Percentiles rank a stretch among this genome's conserved stretches.
Evolutionary conservation across 176 grass and related monocot genomes (phyloP).

Genomic region (Hsuehochloa calcarea): DNA sequence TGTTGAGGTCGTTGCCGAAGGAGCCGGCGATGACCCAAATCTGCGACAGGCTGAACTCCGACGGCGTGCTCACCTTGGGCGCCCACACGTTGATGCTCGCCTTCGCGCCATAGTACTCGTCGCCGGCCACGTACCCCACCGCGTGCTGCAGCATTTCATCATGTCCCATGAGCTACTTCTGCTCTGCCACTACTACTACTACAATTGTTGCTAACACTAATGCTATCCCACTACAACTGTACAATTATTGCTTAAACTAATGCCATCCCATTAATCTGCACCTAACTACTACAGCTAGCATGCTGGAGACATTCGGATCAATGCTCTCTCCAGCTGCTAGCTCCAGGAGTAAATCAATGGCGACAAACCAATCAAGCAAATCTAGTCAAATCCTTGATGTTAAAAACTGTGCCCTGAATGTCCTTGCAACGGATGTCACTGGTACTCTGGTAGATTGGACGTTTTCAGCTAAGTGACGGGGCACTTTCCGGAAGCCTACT

Average conservation of each 20-base stretch:
- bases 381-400: constrained; percentile 17
- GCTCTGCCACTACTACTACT: not conserved
- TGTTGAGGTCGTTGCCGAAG: constrained; percentile 90
- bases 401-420: constrained; percentile 6
- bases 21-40: constrained; percentile 94
- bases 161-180: not conserved
- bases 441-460: constrained; percentile 3
- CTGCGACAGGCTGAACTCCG: constrained; percentile 94
- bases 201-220: not conserved
- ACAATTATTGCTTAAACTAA: not conserved
- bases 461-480: not conserved
- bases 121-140: constrained; percentile 80
- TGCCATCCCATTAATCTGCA: not conserved
- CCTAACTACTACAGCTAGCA: no score
- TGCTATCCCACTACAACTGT: not conserved
- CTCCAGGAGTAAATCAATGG: not conserved
- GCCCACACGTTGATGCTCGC: constrained; percentile 96
- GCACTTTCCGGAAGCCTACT: not conserved
- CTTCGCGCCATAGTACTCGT: constrained; percentile 87
- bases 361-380: not conserved
- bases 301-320: not conserved
- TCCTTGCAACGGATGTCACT: not conserved
- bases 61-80: constrained; percentile 56
- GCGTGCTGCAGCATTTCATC: constrained; percentile 56
- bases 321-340: constrained; percentile 12